Evolutionary conservation across 805 yeast species (phyloP), one percentile per base, ranked within the genome.

Genomic region (Groenewaldozyma tartarivorans): DNA sequence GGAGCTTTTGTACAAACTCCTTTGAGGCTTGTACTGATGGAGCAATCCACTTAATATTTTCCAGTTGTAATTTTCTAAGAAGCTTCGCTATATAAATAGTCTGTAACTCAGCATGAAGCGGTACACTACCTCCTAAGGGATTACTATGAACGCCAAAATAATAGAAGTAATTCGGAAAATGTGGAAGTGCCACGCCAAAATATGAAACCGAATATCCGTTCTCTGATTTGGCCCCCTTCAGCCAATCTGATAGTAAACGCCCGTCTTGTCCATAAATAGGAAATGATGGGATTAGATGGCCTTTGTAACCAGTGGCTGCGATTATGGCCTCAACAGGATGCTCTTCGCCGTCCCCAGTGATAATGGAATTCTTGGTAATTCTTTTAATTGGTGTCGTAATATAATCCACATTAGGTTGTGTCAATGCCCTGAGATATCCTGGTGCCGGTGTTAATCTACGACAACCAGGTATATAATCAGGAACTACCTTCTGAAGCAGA

Each of bases 361-460:
- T 48, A 9, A 51, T 43, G 5, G 45, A 40, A 13, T 15, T 38
- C 19, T 39, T 46, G 16, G 53, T 47, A 32, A 51, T 16, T 16
- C 40, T 33, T 20, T 38, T 33, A 19, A 54, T 43, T 3, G 47
- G 41, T 4, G 34, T 40, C 4, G 43, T 30, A 6, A 42, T 45
- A 24, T 46, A 32, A 3, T 50, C 48, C 3, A 54, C 58, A 38
- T 52, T 53, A 6, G 38, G 44, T 13, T 47, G 39, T 3, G 38
- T 37, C 15, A 50, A 41, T 20, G 47, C 27, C 33, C 52, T 54
- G 24, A 49, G 40, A 40, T 53, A 53, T 18, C 41, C 43, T 6
- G 39, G 41, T 15, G 54, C 58, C 15, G 55, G 51, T 9, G 53
- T 42, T 6, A 49, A 41, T 20, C 56, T 45, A 19, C 55, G 42